Evolutionary conservation across 2,329 filamentous ascomycete species (phyloP).

Genomic region (Onygenales sp.): DNA sequence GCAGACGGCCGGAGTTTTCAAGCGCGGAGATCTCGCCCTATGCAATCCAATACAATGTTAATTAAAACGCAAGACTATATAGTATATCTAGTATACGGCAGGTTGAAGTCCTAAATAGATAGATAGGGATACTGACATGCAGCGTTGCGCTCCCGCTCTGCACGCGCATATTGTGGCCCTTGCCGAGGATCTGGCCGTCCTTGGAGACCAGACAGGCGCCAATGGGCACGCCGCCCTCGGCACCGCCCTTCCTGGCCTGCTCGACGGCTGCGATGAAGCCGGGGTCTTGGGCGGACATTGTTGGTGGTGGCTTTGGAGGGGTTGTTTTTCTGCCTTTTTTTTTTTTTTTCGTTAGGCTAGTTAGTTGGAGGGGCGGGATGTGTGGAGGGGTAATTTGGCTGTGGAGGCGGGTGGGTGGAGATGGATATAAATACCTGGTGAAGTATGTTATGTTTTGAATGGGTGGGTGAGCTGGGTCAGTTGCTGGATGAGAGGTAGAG

Average conservation of each 20-base stretch:
- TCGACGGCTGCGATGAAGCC: conserved; percentile 51
- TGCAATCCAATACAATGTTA: not conserved
- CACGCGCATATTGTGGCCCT: conserved; percentile 66
- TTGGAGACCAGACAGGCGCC: conserved; percentile 56
- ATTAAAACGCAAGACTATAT: not conserved
- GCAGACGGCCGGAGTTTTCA: conserved; percentile 62
- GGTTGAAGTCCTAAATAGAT: not conserved
- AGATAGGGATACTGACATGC: conserved; percentile 46
- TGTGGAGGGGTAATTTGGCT: not conserved
- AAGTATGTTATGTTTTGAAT: no score
- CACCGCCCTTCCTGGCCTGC: conserved; percentile 45
- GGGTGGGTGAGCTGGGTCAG: no score
- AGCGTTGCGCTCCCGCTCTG: conserved; percentile 63
- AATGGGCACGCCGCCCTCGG: conserved; percentile 51
- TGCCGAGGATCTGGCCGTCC: conserved; percentile 60
- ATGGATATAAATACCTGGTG: not conserved
- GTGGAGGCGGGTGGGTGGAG: not conserved
- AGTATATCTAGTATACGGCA: not conserved
- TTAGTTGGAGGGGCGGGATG: not conserved
- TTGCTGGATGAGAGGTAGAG: no score
- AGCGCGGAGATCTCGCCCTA: conserved; percentile 70
- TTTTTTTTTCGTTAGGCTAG: not conserved
- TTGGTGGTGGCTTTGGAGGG: not conserved
- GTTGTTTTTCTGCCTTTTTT: not conserved
- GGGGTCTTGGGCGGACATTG: conserved; percentile 25